Conservation (phyloP, 306 rosid species). For the Fragaria vesca region DNA sequence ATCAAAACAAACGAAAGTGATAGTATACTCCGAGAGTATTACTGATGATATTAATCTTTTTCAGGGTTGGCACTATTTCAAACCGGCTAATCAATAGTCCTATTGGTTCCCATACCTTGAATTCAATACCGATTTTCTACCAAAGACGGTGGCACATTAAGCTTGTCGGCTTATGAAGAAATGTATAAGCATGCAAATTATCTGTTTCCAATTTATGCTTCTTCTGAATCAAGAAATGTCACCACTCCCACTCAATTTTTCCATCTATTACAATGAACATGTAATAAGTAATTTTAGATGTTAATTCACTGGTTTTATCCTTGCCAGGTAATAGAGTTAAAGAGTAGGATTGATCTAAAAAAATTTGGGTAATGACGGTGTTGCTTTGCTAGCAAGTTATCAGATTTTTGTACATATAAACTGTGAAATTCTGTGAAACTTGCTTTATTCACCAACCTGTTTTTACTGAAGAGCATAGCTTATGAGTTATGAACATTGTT, state of each 20-base stretch:
- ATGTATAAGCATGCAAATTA: not conserved
- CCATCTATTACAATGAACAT: not conserved
- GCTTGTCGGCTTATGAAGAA: not conserved
- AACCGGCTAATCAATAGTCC: conserved; percentile 34
- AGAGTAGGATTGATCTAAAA: not conserved
- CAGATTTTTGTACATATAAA: too few relatives aligned
- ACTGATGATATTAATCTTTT: not conserved
- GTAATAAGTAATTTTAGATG: not conserved
- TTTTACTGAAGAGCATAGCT: not conserved
- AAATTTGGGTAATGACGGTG: too few relatives aligned
- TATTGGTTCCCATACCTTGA: not conserved
- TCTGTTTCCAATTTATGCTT: not conserved
- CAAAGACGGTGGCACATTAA: not conserved
- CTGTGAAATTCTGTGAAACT: too few relatives aligned
- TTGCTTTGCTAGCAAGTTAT: too few relatives aligned
- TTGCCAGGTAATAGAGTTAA: not conserved
- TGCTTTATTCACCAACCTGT: too few relatives aligned
- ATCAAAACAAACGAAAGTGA: conserved; percentile 18
- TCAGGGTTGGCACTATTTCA: not conserved
- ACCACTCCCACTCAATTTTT: not conserved
- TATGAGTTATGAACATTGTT: not conserved
- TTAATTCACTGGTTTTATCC: not conserved
- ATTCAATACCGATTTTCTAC: conserved; percentile 1
- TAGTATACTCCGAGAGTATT: not conserved
- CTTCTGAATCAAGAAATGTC: not conserved